Conservation (phyloP, 2,329 filamentous ascomycete species). For the Colletotrichum sp. region DNA sequence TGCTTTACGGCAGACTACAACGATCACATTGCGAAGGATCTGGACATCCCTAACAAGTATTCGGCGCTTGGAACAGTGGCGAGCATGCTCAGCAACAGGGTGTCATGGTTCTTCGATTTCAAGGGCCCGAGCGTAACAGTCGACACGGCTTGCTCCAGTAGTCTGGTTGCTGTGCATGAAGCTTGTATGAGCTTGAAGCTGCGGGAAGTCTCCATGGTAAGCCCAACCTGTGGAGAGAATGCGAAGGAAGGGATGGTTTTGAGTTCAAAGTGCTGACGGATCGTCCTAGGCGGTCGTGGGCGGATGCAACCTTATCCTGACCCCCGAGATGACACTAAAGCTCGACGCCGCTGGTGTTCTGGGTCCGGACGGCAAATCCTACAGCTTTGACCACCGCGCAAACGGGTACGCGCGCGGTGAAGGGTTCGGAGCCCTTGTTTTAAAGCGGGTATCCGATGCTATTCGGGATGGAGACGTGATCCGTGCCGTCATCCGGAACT, state of each 20-base stretch:
- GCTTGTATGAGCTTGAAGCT: slow-evolving; percentile 26
- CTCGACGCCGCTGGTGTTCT: slow-evolving; percentile 21
- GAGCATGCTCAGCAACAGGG: slow-evolving; percentile 37
- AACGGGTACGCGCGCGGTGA: slow-evolving; percentile 45
- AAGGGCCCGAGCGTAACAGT: slow-evolving; percentile 36
- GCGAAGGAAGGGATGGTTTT: neutral
- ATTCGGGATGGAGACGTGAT: slow-evolving; percentile 44
- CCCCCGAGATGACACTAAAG: slow-evolving; percentile 16
- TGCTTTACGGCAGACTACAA: slow-evolving; percentile 30
- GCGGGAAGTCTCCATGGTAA: slow-evolving; percentile 23
- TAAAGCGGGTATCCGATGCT: slow-evolving; percentile 56
- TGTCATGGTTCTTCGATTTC: slow-evolving; percentile 42
- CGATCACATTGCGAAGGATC: slow-evolving; percentile 13
- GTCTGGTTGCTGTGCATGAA: slow-evolving; percentile 37
- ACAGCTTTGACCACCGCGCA: slow-evolving; percentile 34
- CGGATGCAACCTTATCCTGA: slow-evolving; percentile 27
- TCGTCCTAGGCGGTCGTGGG: slow-evolving; percentile 30
- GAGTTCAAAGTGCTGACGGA: slow-evolving; percentile 39
- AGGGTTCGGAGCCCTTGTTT: slow-evolving; percentile 51
- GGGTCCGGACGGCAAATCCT: slow-evolving; percentile 34
- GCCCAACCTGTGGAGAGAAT: neutral
- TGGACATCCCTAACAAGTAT: slow-evolving; percentile 18
- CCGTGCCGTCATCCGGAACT: slow-evolving; percentile 40
- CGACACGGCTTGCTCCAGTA: slow-evolving; percentile 44
- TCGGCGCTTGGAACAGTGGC: slow-evolving; percentile 32